These are phyloP conservation scores for Triticum dicoccoides DNA, from an alignment of 176 grass and related monocot genomes.

Conservation along the genomic window DNA sequence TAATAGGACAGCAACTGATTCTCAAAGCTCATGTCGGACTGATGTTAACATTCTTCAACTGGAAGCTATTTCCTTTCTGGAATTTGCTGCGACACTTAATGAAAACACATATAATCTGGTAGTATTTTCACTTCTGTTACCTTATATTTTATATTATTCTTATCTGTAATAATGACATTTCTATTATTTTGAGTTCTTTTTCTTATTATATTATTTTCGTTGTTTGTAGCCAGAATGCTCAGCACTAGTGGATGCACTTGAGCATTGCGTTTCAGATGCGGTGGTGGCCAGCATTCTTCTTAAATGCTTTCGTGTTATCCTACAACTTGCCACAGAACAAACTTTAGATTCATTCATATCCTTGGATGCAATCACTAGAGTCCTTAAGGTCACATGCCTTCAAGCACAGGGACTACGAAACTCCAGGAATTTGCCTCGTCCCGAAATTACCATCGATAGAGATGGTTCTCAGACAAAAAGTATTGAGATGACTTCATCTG, in stretches of 20 bases:
- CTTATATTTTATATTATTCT: slow-evolving; percentile 11
- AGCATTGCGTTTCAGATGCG: slow-evolving; percentile 54
- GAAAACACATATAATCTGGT: slow-evolving; percentile 73
- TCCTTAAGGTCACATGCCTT: slow-evolving; percentile 60
- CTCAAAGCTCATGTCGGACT: slow-evolving; percentile 32
- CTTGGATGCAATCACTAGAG: slow-evolving; percentile 57
- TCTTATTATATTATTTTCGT: slow-evolving; percentile 9
- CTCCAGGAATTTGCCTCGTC: slow-evolving; percentile 26
- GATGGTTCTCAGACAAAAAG: slow-evolving; percentile 18
- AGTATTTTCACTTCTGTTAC: slow-evolving; percentile 13
- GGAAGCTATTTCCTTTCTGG: slow-evolving; percentile 88
- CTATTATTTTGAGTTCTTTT: slow-evolving; percentile 7
- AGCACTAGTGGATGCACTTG: slow-evolving; percentile 56
- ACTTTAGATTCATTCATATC: slow-evolving; percentile 57
- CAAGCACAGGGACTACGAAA: slow-evolving; percentile 56
- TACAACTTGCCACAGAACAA: slow-evolving; percentile 66
- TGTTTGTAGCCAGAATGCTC: slow-evolving; percentile 82
- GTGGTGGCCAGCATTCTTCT: slow-evolving; percentile 54
- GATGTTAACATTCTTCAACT: slow-evolving; percentile 67
- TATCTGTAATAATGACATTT: neutral
- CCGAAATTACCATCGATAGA: slow-evolving; percentile 26
- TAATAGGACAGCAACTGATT: slow-evolving; percentile 9
- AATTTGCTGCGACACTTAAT: slow-evolving; percentile 68
- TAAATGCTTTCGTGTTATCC: slow-evolving; percentile 60
- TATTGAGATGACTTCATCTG: slow-evolving; percentile 7